Percentiles rank a stretch among this genome's conserved stretches.
Conservation (phyloP, 2,329 filamentous ascomycete genomes). For the Penicillium freii region DNA sequence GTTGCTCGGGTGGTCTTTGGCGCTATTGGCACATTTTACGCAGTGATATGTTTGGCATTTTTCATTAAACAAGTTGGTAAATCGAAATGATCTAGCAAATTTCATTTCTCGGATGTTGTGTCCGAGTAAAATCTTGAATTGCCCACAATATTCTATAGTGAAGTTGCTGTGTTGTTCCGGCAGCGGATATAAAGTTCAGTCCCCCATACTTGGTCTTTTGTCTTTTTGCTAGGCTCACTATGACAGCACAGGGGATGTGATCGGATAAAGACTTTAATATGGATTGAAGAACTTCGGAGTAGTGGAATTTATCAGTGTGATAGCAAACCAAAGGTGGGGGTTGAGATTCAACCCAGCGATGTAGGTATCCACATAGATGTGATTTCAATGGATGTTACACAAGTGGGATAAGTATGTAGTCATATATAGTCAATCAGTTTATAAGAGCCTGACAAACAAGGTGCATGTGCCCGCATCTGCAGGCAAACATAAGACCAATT, state of each 20-base stretch:
- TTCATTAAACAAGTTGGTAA: not conserved
- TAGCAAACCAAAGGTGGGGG: not conserved
- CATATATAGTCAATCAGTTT: not conserved
- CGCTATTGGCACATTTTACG: not conserved
- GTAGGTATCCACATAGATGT: not conserved
- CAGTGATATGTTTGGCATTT: not conserved
- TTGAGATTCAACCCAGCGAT: not conserved
- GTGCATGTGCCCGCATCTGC: not conserved
- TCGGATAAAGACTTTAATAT: not conserved
- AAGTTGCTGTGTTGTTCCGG: not conserved
- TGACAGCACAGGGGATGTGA: not conserved
- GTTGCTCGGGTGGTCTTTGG: not conserved
- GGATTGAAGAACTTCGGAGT: not conserved
- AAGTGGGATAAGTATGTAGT: not conserved
- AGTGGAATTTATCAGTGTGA: not conserved
- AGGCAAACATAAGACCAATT: not conserved
- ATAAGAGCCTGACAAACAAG: not conserved
- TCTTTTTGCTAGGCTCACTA: not conserved
- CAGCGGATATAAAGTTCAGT: not conserved
- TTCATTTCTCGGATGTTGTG: not conserved
- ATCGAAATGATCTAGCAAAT: not conserved
- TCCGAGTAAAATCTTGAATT: not conserved
- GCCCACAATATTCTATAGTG: not conserved
- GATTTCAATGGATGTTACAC: not conserved
- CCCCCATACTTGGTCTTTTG: not conserved